These are phyloP conservation scores for Amaranthus cruentus DNA, from an alignment of 148 eudicot species.

Conservation along the genomic window DNA sequence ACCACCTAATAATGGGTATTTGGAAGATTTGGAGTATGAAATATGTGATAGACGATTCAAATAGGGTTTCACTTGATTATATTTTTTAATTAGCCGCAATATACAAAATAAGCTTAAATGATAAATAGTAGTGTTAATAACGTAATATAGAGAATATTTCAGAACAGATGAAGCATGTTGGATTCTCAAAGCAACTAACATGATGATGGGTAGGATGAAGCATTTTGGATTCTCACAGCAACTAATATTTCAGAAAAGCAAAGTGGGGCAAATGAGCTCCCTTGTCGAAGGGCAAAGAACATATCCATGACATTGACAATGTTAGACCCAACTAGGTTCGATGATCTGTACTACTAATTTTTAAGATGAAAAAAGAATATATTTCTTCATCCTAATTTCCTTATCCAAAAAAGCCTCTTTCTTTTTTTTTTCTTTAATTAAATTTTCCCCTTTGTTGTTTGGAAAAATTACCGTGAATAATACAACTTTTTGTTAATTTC, in stretches of 20 bases:
- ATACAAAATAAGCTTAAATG: background rate
- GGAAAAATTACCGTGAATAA: too few species aligned
- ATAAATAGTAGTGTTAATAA: background rate
- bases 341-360: conserved; percentile 8
- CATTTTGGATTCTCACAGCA: conserved; percentile 14
- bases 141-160: too few species aligned
- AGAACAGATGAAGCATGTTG: too few species aligned
- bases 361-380: background rate
- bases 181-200: background rate
- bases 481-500: too few species aligned
- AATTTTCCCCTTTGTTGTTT: background rate
- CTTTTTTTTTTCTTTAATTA: conserved; percentile 9
- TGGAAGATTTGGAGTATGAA: too few species aligned
- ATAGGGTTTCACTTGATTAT: too few species aligned
- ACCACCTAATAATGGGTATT: too few species aligned
- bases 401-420: conserved; percentile 28
- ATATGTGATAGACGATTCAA: too few species aligned
- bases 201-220: conserved; percentile 6
- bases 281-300: conserved; percentile 23
- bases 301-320: conserved; percentile 21
- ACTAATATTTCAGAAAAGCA: conserved; percentile 23
- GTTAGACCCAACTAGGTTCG: conserved; percentile 27
- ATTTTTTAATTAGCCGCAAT: too few species aligned
- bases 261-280: conserved; percentile 23
- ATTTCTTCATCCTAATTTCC: conserved; percentile 22